A percentile compares a stretch with the other conserved stretches of the same genome.
Evolutionary conservation across 2,329 filamentous ascomycete genomes (phyloP).

Genomic region (Penicillium paneum): DNA sequence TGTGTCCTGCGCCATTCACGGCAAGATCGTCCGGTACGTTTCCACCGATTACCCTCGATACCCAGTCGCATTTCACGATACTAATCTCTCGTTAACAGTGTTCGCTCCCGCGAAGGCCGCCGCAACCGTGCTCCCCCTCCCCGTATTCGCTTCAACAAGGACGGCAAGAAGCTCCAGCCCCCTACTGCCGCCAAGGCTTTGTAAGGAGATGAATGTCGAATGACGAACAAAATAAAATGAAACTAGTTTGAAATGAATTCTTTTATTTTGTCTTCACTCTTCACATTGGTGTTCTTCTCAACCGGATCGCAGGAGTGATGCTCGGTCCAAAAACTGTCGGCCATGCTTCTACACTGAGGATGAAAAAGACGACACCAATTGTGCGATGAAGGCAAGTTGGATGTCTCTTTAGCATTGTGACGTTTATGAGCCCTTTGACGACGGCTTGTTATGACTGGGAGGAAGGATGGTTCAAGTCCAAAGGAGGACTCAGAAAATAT

Average conservation of each 20-base stretch:
- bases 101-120: conserved; percentile 92
- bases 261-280: conserved; percentile 36
- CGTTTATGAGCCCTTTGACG: conserved; percentile 14
- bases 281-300: conserved; percentile 30
- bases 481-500: conserved; percentile 19
- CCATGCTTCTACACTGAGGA: conserved; percentile 11
- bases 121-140: conserved; percentile 98
- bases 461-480: conserved; percentile 16
- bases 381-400: conserved; percentile 10
- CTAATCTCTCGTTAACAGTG: conserved; percentile 56
- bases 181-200: conserved; percentile 69
- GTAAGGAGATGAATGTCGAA: conserved; percentile 34
- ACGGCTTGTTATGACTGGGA: conserved; percentile 22
- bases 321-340: conserved; percentile 8
- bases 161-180: conserved; percentile 98
- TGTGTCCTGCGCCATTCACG: conserved; percentile 99
- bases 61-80: conserved; percentile 3
- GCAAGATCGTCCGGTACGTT: conserved; percentile 99
- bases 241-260: conserved; percentile 37
- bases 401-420: conserved; percentile 9
- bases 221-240: conserved; percentile 35
- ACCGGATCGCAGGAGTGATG: conserved; percentile 15
- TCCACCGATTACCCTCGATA: conserved; percentile 26
- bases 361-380: conserved; percentile 18
- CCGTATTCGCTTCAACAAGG: conserved; percentile 99